Percentiles rank a stretch among this genome's conserved stretches.
These are phyloP conservation scores for Globisporangium cystogenes DNA, from an alignment of 352 stramenopile species.

Conservation along the genomic window DNA sequence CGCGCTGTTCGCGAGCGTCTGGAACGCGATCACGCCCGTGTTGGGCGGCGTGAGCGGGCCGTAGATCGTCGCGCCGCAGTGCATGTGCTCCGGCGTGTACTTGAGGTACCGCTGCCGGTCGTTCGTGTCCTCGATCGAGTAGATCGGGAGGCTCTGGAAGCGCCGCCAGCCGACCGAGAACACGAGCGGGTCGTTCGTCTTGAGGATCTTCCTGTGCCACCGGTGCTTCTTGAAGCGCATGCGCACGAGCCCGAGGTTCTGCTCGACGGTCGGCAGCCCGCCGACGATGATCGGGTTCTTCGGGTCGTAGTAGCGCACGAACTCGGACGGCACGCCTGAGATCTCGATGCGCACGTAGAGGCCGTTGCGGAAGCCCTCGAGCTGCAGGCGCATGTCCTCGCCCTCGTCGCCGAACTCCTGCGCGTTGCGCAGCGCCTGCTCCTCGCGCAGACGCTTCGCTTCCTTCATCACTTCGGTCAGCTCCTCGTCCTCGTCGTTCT, in stretches of 20 bases:
- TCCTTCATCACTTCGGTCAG: conserved; percentile 85
- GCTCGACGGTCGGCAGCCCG: conserved; percentile 95
- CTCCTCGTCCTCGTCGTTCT: conserved; percentile 78
- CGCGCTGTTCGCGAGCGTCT: conserved; percentile 90
- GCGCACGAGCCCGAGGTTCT: conserved; percentile 91
- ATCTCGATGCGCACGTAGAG: conserved; percentile 98
- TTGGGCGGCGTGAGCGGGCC: conserved; percentile 95
- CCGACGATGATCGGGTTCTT: conserved; percentile 89
- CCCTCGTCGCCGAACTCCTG: conserved; percentile 95
- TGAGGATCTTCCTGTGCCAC: conserved; percentile 98
- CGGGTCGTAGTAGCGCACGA: conserved; percentile 94
- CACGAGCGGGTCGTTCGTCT: conserved; percentile 97
- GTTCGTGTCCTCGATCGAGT: conserved; percentile 98
- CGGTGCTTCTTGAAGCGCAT: conserved; percentile 99
- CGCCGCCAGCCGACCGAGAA: conserved; percentile 98
- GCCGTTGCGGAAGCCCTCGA: conserved; percentile 95
- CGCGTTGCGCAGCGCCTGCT: conserved; percentile 82
- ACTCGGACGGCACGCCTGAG: conserved; percentile 91
- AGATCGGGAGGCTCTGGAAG: conserved; percentile 98
- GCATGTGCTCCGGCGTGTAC: conserved; percentile 99
- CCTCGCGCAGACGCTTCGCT: conserved; percentile 75
- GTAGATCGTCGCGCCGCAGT: conserved; percentile 98
- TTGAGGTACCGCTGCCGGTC: conserved; percentile 96
- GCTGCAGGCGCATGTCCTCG: conserved; percentile 87
- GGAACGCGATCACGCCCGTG: conserved; percentile 97